These are phyloP conservation scores for Colletotrichum endophyticum DNA, from an alignment of 2,329 filamentous ascomycete species.

Conservation along the genomic window DNA sequence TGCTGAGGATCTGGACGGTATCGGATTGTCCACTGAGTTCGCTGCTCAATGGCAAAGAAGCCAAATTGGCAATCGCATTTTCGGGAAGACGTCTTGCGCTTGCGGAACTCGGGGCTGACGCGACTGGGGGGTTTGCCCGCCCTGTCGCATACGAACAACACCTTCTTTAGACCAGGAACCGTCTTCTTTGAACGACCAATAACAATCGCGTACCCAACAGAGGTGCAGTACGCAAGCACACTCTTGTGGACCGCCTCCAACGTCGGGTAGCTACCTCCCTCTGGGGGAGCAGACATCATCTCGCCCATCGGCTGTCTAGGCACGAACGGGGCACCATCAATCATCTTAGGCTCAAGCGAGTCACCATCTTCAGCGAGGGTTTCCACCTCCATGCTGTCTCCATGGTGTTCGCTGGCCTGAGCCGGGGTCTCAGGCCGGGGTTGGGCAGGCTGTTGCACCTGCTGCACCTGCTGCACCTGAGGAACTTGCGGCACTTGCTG, in stretches of 20 bases:
- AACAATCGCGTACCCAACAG: constrained; percentile 71
- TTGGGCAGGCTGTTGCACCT: constrained; percentile 39
- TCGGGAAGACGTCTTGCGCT: constrained; percentile 70
- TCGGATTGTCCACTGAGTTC: constrained; percentile 70
- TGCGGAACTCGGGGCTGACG: constrained; percentile 68
- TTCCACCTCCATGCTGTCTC: constrained; percentile 59
- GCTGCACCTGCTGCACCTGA: constrained; percentile 24
- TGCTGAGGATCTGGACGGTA: constrained; percentile 66
- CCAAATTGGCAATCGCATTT: constrained; percentile 73
- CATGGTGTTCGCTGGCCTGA: constrained; percentile 42
- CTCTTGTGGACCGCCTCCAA: constrained; percentile 69
- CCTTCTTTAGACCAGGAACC: constrained; percentile 70
- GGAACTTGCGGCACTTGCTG: constrained; percentile 28
- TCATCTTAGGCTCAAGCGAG: constrained; percentile 50
- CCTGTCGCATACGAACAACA: constrained; percentile 70
- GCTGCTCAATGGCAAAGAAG: constrained; percentile 72
- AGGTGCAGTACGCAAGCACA: constrained; percentile 68
- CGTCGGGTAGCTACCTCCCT: constrained; percentile 68
- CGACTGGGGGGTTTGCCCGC: constrained; percentile 67
- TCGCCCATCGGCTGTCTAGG: constrained; percentile 60
- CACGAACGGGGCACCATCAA: constrained; percentile 55
- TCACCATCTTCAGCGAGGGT: constrained; percentile 51
- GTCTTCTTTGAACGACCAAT: constrained; percentile 73
- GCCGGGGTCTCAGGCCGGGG: constrained; percentile 32
- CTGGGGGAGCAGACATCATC: constrained; percentile 67